Evolutionary conservation across 139 green algal genomes (phyloP).

Genomic region (Chlorella sorokiniana): DNA sequence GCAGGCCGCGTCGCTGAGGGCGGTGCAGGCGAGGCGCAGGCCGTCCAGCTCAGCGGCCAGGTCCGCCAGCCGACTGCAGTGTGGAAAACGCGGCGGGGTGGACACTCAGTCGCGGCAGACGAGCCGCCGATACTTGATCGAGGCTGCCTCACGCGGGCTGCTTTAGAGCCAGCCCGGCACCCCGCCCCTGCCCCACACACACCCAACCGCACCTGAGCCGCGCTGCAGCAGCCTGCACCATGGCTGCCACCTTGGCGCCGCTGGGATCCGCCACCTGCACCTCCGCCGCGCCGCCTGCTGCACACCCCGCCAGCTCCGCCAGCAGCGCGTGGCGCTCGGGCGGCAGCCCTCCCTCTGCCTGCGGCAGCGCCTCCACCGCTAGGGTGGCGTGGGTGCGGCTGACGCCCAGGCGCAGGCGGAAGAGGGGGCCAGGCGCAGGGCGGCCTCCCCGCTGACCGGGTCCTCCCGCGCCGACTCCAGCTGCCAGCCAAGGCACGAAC

Average conservation of each 20-base stretch:
- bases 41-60: constrained; percentile 38
- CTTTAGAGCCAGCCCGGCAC: background rate
- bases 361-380: constrained; percentile 1
- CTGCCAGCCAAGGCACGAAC: constrained; percentile 33
- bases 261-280: background rate
- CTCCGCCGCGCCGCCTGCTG: background rate
- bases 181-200: background rate
- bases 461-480: constrained; percentile 15
- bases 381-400: background rate
- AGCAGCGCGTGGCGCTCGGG: constrained; percentile 9
- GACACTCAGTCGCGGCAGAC: background rate
- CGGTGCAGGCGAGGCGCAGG: constrained; percentile 26
- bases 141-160: background rate
- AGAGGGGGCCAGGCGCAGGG: constrained; percentile 31
- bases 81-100: background rate
- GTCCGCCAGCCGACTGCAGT: constrained; percentile 26
- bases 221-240: constrained; percentile 9
- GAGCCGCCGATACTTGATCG: background rate
- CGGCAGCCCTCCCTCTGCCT: constrained; percentile 5
- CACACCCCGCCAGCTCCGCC: constrained; percentile 20
- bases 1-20: constrained; percentile 12
- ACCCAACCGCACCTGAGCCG: constrained; percentile 12
- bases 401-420: constrained; percentile 32
- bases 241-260: constrained; percentile 3
- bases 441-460: background rate